Conservation (phyloP, 1,284 basidiomycete genomes). For the Takashimella koratensis region DNA sequence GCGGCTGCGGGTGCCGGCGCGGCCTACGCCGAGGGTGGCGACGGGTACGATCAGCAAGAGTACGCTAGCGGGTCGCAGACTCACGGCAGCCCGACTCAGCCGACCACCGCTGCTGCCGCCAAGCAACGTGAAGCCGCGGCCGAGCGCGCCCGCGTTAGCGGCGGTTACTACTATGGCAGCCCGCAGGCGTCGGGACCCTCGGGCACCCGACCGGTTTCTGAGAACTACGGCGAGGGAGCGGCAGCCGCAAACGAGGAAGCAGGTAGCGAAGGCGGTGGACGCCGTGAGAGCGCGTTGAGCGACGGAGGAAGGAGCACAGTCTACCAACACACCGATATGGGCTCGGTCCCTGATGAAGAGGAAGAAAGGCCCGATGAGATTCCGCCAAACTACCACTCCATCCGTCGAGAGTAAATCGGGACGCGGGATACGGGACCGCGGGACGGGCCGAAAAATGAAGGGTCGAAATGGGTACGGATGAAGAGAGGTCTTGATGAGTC, state of each 20-base stretch:
- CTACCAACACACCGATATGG: constrained; percentile 40
- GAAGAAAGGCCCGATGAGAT: constrained; percentile 31
- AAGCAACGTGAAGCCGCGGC: constrained; percentile 37
- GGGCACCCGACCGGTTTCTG: no score
- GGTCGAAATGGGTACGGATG: no score
- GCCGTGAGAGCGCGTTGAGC: constrained; percentile 24
- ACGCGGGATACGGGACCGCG: no score
- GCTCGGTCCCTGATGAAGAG: constrained; percentile 18
- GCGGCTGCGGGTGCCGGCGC: constrained; percentile 13
- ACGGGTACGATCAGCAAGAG: constrained; percentile 12
- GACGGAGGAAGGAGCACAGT: constrained; percentile 18
- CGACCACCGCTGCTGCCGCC: constrained; percentile 27
- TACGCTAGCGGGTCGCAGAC: not conserved
- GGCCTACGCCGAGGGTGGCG: constrained; percentile 2
- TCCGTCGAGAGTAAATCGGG: not conserved
- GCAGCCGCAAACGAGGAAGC: constrained; percentile 1
- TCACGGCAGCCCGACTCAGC: not conserved
- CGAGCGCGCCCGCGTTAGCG: constrained; percentile 17
- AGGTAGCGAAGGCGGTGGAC: constrained; percentile 16
- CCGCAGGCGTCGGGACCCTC: not conserved
- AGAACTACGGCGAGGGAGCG: not conserved
- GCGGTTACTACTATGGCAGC: not conserved
- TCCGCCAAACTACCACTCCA: constrained; percentile 25
- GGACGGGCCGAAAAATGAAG: no score
- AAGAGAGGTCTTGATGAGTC: no score